phyloP scores from a whole-genome alignment of 768 basidiomycete genomes.

The Kwoniella bestiolae region DNA sequence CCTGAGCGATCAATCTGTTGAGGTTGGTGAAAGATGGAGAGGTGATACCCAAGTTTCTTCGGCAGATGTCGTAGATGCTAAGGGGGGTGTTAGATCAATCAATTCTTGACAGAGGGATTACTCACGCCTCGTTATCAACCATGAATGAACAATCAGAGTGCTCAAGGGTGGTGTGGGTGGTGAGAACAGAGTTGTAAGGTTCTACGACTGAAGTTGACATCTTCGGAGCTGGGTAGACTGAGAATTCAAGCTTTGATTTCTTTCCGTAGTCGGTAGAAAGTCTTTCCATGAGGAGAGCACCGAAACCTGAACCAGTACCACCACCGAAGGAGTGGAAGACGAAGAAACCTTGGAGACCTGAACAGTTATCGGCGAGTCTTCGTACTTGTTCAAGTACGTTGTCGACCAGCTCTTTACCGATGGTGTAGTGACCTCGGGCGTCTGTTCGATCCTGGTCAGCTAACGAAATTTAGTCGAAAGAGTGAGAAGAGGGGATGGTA shows the following conservation, averaged over 20 bases:
- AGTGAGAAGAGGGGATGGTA: no score
- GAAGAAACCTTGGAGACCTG: slow-evolving; percentile 98
- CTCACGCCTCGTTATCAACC: slow-evolving; percentile 92
- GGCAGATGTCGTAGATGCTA: slow-evolving; percentile 98
- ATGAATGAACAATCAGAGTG: slow-evolving; percentile 99
- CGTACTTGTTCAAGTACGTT: slow-evolving; percentile 95
- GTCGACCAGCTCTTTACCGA: slow-evolving; percentile 98
- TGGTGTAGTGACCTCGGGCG: slow-evolving; percentile 97
- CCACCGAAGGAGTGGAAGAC: slow-evolving; percentile 99
- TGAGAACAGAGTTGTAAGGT: slow-evolving; percentile 94
- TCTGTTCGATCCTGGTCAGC: no score
- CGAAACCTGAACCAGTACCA: slow-evolving; percentile 98
- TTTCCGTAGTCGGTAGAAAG: slow-evolving; percentile 99
- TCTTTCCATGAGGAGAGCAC: slow-evolving; percentile 93
- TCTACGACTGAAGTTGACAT: slow-evolving; percentile 96
- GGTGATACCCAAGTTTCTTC: slow-evolving; percentile 82
- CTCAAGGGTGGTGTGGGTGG: slow-evolving; percentile 98
- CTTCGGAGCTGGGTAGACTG: slow-evolving; percentile 93
- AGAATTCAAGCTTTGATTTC: slow-evolving; percentile 98
- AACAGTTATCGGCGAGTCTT: slow-evolving; percentile 95
- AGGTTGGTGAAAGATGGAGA: slow-evolving; percentile 91
- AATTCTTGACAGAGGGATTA: slow-evolving; percentile 2
- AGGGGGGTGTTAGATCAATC: neutral
- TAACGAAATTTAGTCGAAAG: neutral
- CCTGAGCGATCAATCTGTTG: slow-evolving; percentile 95